Evolutionary conservation across 208 protist species (phyloP), one percentile per base, ranked within the genome.

Genomic region (Leishmania mexicana): DNA sequence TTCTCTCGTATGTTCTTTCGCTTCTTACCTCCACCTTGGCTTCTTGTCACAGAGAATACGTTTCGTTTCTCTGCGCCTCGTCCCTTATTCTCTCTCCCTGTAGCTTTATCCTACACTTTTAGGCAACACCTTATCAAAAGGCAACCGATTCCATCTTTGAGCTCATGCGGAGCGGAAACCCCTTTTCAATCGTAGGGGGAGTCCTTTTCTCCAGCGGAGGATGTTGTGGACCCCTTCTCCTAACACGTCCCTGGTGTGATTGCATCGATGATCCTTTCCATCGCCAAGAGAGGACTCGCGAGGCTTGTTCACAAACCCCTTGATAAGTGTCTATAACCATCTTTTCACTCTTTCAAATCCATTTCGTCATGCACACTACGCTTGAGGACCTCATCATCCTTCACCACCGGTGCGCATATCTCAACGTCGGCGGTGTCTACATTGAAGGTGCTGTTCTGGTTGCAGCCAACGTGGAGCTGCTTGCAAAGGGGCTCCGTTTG

Each of bases 401-500:
- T 13, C 96, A 97, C 70, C 95, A 89, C 79, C 78, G 89, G 58
- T 96, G 87, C 81, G 82, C 87, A 4, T 80, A 97, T 38, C 79
- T 98, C 7, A 96, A 98, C 83, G 77, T 88, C 28, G 81, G 76
- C n/a, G 57, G 74, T 74, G 85, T 98, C 38, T 80, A 75, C 68
- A 92, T 99, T 38, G 93, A 92, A 38, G 81, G 91, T 35, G 57
- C 86, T 60, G 85, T 87, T 38, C 38, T 96, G n/a, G 85, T 90
- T 77, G 93, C 71, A 7, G 91, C 92, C 3, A 91, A 93, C 45
- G 93, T 95, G 19, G 78, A 85, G n/a, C 6, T 98, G 13, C 90
- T 93, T 78, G 91, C 94, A 0, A 93, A 94, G 13, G 92, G 86
- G 15, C 97, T 98, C 76, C 93, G 92, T 3, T n/a, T 94, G 1